A percentile compares a stretch with the other conserved stretches of the same genome.
Conservation (phyloP, 805 yeast genomes). For the Barnettozyma sucrosica region DNA sequence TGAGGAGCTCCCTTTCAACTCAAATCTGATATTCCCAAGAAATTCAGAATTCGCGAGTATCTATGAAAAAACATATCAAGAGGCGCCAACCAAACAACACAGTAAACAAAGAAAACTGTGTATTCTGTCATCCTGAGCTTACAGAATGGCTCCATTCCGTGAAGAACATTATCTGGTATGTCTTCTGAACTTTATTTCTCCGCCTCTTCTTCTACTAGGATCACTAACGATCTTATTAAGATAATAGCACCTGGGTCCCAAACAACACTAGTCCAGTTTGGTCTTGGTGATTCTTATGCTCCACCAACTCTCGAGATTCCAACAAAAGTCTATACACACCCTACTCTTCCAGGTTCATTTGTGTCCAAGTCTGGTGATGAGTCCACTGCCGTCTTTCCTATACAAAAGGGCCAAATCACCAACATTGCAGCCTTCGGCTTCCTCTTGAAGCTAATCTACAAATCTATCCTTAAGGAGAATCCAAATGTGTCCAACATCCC, state of each 20-base stretch:
- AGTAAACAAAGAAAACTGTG: neutral
- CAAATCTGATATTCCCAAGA: neutral
- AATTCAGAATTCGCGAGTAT: neutral
- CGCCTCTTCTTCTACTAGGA: neutral
- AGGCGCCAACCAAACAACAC: neutral
- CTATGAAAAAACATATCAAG: neutral
- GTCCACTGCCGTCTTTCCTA: conserved; percentile 50
- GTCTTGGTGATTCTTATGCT: conserved; percentile 63
- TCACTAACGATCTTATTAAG: conserved; percentile 12
- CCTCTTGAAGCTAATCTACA: conserved; percentile 41
- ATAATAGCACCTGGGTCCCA: conserved; percentile 78
- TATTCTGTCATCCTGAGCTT: neutral
- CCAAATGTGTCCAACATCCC: conserved; percentile 49
- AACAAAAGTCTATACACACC: conserved; percentile 59
- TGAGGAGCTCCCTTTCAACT: too few species aligned
- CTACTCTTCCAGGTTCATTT: conserved; percentile 29
- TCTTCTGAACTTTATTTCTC: neutral
- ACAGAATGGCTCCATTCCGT: conserved; percentile 26
- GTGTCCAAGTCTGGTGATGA: conserved; percentile 29
- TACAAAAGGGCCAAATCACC: conserved; percentile 55
- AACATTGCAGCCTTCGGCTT: conserved; percentile 68
- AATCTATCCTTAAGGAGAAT: conserved; percentile 35
- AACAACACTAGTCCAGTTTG: conserved; percentile 71
- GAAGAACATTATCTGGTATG: conserved; percentile 24
- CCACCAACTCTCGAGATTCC: conserved; percentile 77